These are phyloP conservation scores for Saccharomyces paradoxus DNA, from an alignment of 805 yeast species.

Conservation along the genomic window DNA sequence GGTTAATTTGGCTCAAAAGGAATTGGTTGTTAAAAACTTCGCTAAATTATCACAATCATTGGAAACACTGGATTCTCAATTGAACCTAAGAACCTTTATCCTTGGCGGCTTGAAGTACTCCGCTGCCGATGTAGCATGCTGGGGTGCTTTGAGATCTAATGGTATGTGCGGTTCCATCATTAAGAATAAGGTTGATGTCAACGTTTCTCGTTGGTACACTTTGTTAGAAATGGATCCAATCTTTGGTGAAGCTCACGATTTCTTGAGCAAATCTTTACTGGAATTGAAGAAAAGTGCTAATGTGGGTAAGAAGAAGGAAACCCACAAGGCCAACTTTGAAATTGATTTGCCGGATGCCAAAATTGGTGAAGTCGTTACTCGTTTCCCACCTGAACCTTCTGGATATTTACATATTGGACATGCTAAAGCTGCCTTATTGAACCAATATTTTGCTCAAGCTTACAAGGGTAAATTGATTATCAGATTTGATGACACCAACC, in stretches of 20 bases:
- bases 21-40: slow-evolving; percentile 77
- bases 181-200: slow-evolving; percentile 74
- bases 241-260: slow-evolving; percentile 64
- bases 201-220: slow-evolving; percentile 89
- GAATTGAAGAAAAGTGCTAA: slow-evolving; percentile 69
- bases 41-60: slow-evolving; percentile 70
- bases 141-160: slow-evolving; percentile 93
- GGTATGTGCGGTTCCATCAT: slow-evolving; percentile 86
- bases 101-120: slow-evolving; percentile 55
- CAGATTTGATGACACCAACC: slow-evolving; percentile 97
- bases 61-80: slow-evolving; percentile 72
- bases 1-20: slow-evolving; percentile 58
- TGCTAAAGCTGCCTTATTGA: slow-evolving; percentile 94
- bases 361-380: slow-evolving; percentile 91
- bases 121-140: slow-evolving; percentile 75
- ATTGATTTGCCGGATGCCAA: slow-evolving; percentile 87
- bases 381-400: slow-evolving; percentile 99
- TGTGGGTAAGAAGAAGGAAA: slow-evolving; percentile 65
- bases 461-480: slow-evolving; percentile 95
- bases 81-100: slow-evolving; percentile 77
- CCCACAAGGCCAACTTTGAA: slow-evolving; percentile 90
- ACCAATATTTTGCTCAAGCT: slow-evolving; percentile 91
- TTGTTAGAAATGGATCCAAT: slow-evolving; percentile 57
- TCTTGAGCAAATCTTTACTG: slow-evolving; percentile 56
- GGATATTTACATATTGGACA: slow-evolving; percentile 97